These are phyloP conservation scores for Isoetes taiwanensis DNA, from an alignment of 75 land plant genomes.

Conservation along the genomic window DNA sequence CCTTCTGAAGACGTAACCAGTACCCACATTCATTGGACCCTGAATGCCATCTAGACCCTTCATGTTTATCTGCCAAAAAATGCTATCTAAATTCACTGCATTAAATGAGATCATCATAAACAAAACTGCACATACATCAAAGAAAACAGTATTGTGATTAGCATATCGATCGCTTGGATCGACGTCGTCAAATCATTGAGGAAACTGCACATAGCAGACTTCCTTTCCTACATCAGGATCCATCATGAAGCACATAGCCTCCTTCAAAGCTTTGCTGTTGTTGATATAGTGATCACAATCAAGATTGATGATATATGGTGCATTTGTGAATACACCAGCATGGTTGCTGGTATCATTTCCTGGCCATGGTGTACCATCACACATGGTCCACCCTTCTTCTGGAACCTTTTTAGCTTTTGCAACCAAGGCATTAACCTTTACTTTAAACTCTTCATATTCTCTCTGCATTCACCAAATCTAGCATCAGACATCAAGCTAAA, in stretches of 20 bases:
- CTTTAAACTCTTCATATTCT: constrained; percentile 6
- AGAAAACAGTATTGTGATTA: constrained; percentile 1
- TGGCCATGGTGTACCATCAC: constrained; percentile 6
- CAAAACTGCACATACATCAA: neutral
- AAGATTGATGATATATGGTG: neutral
- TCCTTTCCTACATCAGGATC: neutral
- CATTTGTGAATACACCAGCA: constrained; percentile 3
- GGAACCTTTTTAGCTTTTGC: constrained; percentile 1
- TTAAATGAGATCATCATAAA: neutral
- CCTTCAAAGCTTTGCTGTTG: constrained; percentile 9
- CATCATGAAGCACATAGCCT: constrained; percentile 7
- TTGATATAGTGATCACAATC: constrained; percentile 10
- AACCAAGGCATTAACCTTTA: neutral
- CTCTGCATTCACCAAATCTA: neutral
- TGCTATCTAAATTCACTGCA: no score
- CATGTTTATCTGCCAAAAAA: constrained; percentile 7
- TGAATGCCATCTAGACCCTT: neutral
- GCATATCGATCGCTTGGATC: constrained; percentile 1
- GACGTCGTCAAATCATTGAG: neutral
- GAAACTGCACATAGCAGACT: constrained; percentile 4
- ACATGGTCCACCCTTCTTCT: constrained; percentile 6
- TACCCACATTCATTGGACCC: neutral
- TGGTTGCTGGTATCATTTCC: constrained; percentile 1
- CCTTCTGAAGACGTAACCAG: constrained; percentile 1
- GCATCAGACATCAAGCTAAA: no score